Conservation (phyloP, 345 rosid species). For the Brassica juncea region DNA sequence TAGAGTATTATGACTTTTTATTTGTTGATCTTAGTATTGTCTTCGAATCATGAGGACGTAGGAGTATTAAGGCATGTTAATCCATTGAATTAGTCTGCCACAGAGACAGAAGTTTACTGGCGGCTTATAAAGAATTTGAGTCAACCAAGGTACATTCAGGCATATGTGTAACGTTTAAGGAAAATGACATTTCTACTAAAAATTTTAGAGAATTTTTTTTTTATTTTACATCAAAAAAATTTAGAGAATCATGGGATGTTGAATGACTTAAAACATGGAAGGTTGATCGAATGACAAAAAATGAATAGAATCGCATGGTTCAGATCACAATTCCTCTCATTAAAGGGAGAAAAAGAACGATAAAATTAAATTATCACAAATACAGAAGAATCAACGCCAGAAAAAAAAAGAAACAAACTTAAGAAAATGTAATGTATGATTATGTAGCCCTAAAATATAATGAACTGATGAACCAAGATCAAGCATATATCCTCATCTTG, state of each 20-base stretch:
- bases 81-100: background rate
- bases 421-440: background rate
- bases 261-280: background rate
- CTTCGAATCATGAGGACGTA: background rate
- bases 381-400: background rate
- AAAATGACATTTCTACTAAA: background rate
- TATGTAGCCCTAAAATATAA: slow-evolving; percentile 18
- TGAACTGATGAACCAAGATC: background rate
- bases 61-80: background rate
- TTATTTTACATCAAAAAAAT: no score
- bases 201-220: background rate
- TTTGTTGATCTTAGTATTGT: background rate
- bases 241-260: background rate
- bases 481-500: slow-evolving; percentile 43
- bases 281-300: background rate
- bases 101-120: background rate
- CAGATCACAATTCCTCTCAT: slow-evolving; percentile 8
- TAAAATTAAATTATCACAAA: background rate
- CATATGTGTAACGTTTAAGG: background rate
- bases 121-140: background rate
- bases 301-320: background rate
- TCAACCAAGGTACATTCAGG: background rate
- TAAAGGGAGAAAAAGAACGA: background rate
- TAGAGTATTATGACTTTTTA: background rate
- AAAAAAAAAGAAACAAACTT: background rate